Conservation (phyloP, 139 green algal genomes). For the Ostreobium quekettii region DNA sequence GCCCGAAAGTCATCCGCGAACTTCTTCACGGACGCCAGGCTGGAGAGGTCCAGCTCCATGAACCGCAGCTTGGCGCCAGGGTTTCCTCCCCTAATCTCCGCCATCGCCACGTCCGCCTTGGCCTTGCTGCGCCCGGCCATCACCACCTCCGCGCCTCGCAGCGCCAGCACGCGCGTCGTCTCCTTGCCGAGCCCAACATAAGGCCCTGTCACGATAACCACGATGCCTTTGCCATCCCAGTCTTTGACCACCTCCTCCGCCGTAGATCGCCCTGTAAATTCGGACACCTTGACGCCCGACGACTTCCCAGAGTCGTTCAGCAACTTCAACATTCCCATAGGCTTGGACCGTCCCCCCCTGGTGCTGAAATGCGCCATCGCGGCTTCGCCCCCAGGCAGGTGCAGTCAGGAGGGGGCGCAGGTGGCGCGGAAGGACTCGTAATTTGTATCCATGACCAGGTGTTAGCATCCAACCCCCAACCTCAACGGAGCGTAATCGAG, state of each 20-base stretch:
- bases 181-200: constrained; percentile 54
- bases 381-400: no score
- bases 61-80: not conserved
- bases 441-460: no score
- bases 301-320: no score
- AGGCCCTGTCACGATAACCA: constrained; percentile 52
- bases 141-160: constrained; percentile 35
- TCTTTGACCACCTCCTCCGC: not conserved
- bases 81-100: not conserved
- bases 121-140: constrained; percentile 55
- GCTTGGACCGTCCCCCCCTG: no score
- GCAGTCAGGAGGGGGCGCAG: no score
- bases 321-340: no score
- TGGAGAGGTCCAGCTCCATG: constrained; percentile 38
- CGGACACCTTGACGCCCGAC: no score
- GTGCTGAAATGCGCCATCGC: no score
- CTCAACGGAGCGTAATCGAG: no score
- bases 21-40: constrained; percentile 30
- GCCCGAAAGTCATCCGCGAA: constrained; percentile 38
- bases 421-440: no score
- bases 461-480: no score
- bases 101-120: constrained; percentile 32
- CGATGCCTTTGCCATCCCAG: constrained; percentile 23
- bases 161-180: constrained; percentile 36
- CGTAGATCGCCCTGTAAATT: no score